Percentiles rank a stretch among this genome's conserved stretches.
Evolutionary conservation across 2,329 filamentous ascomycete species (phyloP).

Genomic region (Tolypocladium album): DNA sequence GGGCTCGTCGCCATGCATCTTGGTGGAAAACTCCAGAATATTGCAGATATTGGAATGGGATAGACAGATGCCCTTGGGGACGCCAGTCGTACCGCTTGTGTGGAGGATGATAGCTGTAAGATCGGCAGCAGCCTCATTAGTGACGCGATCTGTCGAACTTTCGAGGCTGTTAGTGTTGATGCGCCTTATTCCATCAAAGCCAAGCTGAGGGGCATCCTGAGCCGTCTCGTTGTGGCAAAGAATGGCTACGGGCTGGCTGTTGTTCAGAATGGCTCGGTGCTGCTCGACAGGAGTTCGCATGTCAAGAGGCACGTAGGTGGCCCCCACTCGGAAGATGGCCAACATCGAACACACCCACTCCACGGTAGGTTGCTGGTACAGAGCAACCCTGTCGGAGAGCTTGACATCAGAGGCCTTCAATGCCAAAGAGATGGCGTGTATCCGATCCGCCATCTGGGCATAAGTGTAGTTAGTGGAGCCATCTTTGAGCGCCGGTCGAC

Average conservation of each 20-base stretch:
- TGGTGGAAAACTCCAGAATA: background rate
- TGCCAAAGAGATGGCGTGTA: background rate
- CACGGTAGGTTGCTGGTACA: background rate
- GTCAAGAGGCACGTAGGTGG: background rate
- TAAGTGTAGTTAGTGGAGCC: background rate
- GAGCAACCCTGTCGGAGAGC: background rate
- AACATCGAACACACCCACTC: background rate
- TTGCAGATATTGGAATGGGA: background rate
- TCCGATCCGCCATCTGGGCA: background rate
- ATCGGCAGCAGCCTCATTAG: background rate
- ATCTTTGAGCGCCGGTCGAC: background rate
- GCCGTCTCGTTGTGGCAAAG: background rate
- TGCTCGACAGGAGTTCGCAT: background rate
- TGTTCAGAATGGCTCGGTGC: background rate
- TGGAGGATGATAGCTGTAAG: background rate
- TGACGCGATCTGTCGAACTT: background rate
- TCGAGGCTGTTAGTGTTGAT: background rate
- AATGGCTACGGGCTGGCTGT: background rate
- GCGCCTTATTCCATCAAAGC: background rate
- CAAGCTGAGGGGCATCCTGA: background rate
- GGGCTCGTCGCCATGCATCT: background rate
- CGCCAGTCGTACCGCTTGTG: background rate
- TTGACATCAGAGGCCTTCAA: background rate
- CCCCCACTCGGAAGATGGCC: background rate
- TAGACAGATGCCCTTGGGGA: background rate